Base-by-base conservation (phyloP, 2,329 filamentous ascomycete species). In the Ophiocordyceps sinensis region DNA sequence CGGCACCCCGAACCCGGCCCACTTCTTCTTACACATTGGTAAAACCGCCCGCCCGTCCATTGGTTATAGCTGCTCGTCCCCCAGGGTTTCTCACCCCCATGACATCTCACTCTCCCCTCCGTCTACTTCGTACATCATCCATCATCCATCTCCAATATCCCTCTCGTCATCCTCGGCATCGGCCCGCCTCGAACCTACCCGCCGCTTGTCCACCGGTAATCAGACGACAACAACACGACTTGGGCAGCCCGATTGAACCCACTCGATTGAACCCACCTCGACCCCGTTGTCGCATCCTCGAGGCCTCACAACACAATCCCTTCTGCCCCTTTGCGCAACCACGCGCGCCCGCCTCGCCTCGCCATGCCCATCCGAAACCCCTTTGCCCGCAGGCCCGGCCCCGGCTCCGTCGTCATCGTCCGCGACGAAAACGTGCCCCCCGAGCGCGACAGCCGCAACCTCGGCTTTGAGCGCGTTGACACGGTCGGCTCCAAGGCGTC, bases 281-380 rank as follows among this genome's bases (percentile, higher is more conserved):
- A 26, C 9, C 23, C 23, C 9, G 23, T 4, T n/a, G n/a, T 17
- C 17, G 14, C 14, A 15, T 6, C 32, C n/a, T 5, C n/a, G n/a
- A 15, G 14, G 9, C 14, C n/a, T 17, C 32, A 5, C 7, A 14
- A n/a, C 31, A n/a, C 31, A 13, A 8, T n/a, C 15, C 14, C 14
- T 3, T 31, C 12, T 5, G 14, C 21, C n/a, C n/a, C 28, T 19
- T 30, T 8, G n/a, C 28, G 14, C 28, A 19, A 21, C 14, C 8
- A 14, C 14, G 14, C 31, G 15, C 14, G 31, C 31, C 8, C 7
- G n/a, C 17, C 15, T 19, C 41, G 65, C 49, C 44, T 19, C 41
- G 65, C 49, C 44, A 84, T 84, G 79, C 73, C 77, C 46, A 82
- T 85, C 55, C 78, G 82, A 50, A 86, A 85, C 59, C 77, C 80